Base-by-base conservation (phyloP, 1,284 basidiomycete genomes). In the Pseudozyma hubeiensis region DNA sequence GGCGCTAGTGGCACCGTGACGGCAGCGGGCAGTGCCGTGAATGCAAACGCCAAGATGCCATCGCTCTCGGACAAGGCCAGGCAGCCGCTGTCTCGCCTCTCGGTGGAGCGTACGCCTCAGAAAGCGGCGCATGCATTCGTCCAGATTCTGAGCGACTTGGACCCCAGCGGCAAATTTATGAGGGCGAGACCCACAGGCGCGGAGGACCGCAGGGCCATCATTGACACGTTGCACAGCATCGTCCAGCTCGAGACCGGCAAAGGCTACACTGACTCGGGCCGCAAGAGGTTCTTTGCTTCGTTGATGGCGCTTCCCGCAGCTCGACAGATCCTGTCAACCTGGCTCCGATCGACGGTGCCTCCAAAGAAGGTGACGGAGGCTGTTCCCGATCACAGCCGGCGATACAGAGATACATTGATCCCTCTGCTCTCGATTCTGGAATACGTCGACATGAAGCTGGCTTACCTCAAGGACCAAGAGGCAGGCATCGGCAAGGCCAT, bases 401-500 rank as follows among this genome's bases (percentile, higher is more conserved):
- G 62, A 29, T 80, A 74, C 63, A 66, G 63, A 34, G 56, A 62
- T 3, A 69, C 68, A 14, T 41, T 78, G 24, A 33, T 59, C 13
- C 78, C 76, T 6, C 61, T 80, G 17, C 62, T 80, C 14, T 54
- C 44, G 31, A 54, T 80, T 4, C 59, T 80, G 8, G 61, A 61
- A 3, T 54, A 44, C 9, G 64, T 72, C 8, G 65, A 71, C 1
- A 75, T 80, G 49, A 52, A 57, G 47, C 53, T 51, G 7, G 73
- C 62, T 0, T 75, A 80, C 39, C 72, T 80, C 33, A 68, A 56
- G 33, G 78, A 80, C 44, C 19, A 24, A 8, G 76, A 78, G 37
- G 71, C 75, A 30, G 68, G 64, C 0, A 60, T 78, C 3, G 78
- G 74, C 6, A 77, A 77, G 37, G 57, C 73, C 14, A 75, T 80